These are phyloP conservation scores for Fraxinus angustifolia DNA, from an alignment of 305 asterid genomes.

Conservation along the genomic window DNA sequence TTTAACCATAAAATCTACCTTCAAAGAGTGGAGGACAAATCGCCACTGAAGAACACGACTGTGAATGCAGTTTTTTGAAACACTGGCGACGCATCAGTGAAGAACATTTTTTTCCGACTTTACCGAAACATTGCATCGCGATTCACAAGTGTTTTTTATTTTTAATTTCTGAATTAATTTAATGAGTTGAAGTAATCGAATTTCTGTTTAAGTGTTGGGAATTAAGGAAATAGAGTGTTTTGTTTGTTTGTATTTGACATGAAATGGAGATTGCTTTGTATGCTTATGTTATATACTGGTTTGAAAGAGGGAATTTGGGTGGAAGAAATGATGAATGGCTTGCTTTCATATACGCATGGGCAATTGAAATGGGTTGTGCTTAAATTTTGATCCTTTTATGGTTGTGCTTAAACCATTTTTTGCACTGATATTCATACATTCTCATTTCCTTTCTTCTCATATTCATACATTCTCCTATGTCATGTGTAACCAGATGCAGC, in stretches of 20 bases:
- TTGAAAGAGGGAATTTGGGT: conserved; percentile 18
- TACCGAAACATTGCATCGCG: no score
- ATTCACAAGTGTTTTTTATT: no score
- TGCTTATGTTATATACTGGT: not conserved
- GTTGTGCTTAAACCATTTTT: no score
- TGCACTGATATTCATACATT: no score
- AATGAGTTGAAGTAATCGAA: not conserved
- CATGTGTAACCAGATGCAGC: conserved; percentile 6
- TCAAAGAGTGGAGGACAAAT: conserved; percentile 33
- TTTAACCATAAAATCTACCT: conserved; percentile 51
- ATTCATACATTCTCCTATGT: conserved; percentile 42
- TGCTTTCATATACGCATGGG: conserved; percentile 17
- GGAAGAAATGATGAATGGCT: conserved; percentile 10
- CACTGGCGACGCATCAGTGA: no score
- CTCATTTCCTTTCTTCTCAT: conserved; percentile 72
- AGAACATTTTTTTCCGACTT: no score
- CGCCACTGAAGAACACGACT: no score
- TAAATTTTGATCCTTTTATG: conserved; percentile 12
- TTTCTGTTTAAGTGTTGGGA: conserved; percentile 18
- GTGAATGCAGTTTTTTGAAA: no score
- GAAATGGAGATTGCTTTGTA: conserved; percentile 8
- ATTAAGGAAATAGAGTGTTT: conserved; percentile 27
- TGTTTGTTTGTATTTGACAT: conserved; percentile 18
- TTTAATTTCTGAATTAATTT: not conserved
- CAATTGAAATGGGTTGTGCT: not conserved